Conservation (phyloP, 495 filamentous ascomycete genomes). For the Xylaria cubensis region DNA sequence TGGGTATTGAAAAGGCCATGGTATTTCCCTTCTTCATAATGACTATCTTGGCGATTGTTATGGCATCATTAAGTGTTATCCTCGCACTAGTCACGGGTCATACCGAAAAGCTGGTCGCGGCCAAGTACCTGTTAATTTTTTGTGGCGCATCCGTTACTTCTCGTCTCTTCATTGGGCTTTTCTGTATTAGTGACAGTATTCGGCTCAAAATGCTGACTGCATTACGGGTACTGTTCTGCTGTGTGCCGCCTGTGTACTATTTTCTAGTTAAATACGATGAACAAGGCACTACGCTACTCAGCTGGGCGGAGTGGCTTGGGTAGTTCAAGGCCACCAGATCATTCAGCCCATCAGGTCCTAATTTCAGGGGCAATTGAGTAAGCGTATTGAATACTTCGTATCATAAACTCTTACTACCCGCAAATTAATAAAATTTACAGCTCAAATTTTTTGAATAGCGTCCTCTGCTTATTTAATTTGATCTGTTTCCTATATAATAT, state of each 20-base stretch:
- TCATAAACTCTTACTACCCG: too few species aligned
- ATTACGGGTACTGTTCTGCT: neutral
- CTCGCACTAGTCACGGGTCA: neutral
- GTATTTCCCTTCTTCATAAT: neutral
- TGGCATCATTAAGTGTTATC: neutral
- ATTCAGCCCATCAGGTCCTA: too few species aligned
- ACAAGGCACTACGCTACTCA: neutral
- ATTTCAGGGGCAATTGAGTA: too few species aligned
- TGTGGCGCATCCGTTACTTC: neutral
- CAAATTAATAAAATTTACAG: neutral
- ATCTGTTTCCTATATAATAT: too few species aligned
- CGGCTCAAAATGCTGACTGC: neutral
- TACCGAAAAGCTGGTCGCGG: neutral
- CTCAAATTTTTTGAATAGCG: neutral
- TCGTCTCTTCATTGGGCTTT: neutral
- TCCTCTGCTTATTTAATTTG: neutral
- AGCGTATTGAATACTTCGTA: too few species aligned
- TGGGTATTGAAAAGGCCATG: neutral
- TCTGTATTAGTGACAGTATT: neutral
- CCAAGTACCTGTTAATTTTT: neutral
- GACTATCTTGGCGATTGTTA: neutral
- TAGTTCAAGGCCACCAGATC: neutral
- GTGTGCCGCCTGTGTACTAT: slow-evolving; percentile 4
- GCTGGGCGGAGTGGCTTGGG: slow-evolving; percentile 4
- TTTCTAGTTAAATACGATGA: neutral